Base-by-base conservation (phyloP, 129 eudicot species). In the Flaveria robusta region DNA sequence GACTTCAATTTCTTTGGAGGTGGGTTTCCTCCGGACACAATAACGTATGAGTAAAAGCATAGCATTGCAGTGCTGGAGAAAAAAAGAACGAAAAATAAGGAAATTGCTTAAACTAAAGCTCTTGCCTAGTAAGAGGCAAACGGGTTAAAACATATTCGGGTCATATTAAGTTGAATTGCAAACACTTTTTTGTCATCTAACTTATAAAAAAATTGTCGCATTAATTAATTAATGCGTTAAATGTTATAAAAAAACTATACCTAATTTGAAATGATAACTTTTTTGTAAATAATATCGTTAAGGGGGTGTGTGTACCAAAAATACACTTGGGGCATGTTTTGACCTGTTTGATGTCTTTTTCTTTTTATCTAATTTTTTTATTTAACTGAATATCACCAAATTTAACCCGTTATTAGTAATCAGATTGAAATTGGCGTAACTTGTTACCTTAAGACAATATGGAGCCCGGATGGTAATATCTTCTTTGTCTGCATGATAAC, bases 11-110 rank as follows among this genome's bases (percentile, higher is more conserved):
- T 94, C 90, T 89, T 94, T 66, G 96, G 96, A n/a, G 91, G 96
- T 43, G 97, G 96, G 83, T 94, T 94, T 37, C 97, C 97, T 22
- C 98, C 98, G 3, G 98, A 84, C 67, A 91, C 14, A 62, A 94
- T 83, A 80, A 94, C 94, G 8, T 91, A 94, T 3, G 92, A 73
- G 71, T 91, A 94, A 82, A 94, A 91, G 85, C 83, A 85, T 27
- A 94, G 77, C 98, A 94, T 94, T 8, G 96, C 88, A 77, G 82
- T 88, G 81, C 96, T 83, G 81, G 3, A 14, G 62, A n/a, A 51
- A 18, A 51, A 56, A 34, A 34, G 23, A 56, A 29, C 22, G n/a
- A 39, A 13, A 8, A 29, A 14, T 20, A 39, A 0, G 3, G 52
- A 2, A 41, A 19, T 24, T 15, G 18, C n/a, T 27, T 49, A 46